Percentiles rank a stretch among this genome's conserved stretches.
phyloP scores from a whole-genome alignment of 225 moss, liverwort and hornwort genomes.

The Physcomitrellopsis africana region DNA sequence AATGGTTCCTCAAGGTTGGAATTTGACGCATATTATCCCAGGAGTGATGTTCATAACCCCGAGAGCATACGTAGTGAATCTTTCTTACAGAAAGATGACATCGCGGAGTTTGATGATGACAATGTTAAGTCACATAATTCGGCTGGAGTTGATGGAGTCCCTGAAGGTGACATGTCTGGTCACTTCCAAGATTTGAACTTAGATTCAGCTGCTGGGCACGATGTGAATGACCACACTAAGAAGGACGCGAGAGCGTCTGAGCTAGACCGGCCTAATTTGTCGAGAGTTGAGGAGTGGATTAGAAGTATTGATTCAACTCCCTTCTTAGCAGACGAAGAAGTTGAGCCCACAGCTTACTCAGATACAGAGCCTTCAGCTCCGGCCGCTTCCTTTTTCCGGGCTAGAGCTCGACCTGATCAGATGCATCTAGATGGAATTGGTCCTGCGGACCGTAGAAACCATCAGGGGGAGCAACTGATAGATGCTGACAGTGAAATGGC shows the following conservation, averaged over 20 bases:
- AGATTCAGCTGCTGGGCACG: not conserved
- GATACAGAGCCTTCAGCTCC: constrained; percentile 64
- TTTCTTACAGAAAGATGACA: constrained; percentile 35
- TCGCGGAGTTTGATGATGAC: constrained; percentile 26
- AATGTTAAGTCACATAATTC: constrained; percentile 16
- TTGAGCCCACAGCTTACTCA: constrained; percentile 36
- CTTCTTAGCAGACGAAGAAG: constrained; percentile 52
- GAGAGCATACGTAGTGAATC: constrained; percentile 44
- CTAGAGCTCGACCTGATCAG: constrained; percentile 41
- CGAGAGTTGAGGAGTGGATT: constrained; percentile 89
- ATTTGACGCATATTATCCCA: constrained; percentile 32
- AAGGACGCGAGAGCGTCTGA: constrained; percentile 25
- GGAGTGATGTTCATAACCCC: constrained; percentile 38
- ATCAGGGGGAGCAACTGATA: constrained; percentile 38
- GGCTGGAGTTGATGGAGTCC: constrained; percentile 18
- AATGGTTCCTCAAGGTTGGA: constrained; percentile 36
- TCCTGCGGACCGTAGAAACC: constrained; percentile 36
- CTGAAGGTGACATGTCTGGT: constrained; percentile 18
- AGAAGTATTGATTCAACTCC: constrained; percentile 55
- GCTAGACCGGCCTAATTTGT: constrained; percentile 47
- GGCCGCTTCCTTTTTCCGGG: constrained; percentile 56
- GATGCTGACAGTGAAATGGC: constrained; percentile 84
- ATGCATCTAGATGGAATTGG: constrained; percentile 43
- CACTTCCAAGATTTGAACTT: constrained; percentile 24
- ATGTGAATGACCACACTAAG: constrained; percentile 5